phyloP scores from a whole-genome alignment of 2,329 filamentous ascomycete species.

The Pseudodiploospora longispora region DNA sequence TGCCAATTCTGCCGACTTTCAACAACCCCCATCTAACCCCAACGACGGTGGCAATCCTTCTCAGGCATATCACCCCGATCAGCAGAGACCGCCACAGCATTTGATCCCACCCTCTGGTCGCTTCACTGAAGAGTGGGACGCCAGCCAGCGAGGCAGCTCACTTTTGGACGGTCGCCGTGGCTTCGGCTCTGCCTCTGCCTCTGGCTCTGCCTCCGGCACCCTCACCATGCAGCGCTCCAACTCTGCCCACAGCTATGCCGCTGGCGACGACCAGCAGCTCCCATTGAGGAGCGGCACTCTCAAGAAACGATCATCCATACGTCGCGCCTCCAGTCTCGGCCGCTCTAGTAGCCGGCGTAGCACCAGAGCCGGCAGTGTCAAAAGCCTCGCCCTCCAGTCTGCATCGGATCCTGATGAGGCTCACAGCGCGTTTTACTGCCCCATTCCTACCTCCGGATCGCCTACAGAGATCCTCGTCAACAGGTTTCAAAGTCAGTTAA shows the following conservation, averaged over 20 bases:
- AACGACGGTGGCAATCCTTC: conserved; percentile 1
- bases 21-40: conserved; percentile 4
- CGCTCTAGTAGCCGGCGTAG: conserved; percentile 75
- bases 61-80: conserved; percentile 5
- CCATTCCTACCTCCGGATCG: conserved; percentile 77
- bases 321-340: conserved; percentile 64
- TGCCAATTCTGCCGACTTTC: conserved; percentile 12
- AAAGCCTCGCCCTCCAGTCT: conserved; percentile 67
- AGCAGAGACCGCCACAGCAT: conserved; percentile 14
- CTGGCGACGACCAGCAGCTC: conserved; percentile 35
- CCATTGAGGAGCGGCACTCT: conserved; percentile 59
- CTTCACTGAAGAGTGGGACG: conserved; percentile 66
- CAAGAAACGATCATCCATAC: conserved; percentile 79
- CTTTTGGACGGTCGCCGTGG: conserved; percentile 42
- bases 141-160: conserved; percentile 57
- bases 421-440: conserved; percentile 82
- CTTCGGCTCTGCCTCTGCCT: conserved; percentile 12
- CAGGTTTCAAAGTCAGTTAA: conserved; percentile 71
- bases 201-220: conserved; percentile 1
- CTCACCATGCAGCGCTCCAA: conserved; percentile 50
- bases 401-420: conserved; percentile 58
- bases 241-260: conserved; percentile 48
- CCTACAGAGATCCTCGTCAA: conserved; percentile 83
- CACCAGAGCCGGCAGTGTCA: conserved; percentile 77
- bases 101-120: conserved; percentile 31